A percentile compares a stretch with the other conserved stretches of the same genome.
These are phyloP conservation scores for Neurospora cerealis DNA, from an alignment of 495 filamentous ascomycete species.

Conservation along the genomic window DNA sequence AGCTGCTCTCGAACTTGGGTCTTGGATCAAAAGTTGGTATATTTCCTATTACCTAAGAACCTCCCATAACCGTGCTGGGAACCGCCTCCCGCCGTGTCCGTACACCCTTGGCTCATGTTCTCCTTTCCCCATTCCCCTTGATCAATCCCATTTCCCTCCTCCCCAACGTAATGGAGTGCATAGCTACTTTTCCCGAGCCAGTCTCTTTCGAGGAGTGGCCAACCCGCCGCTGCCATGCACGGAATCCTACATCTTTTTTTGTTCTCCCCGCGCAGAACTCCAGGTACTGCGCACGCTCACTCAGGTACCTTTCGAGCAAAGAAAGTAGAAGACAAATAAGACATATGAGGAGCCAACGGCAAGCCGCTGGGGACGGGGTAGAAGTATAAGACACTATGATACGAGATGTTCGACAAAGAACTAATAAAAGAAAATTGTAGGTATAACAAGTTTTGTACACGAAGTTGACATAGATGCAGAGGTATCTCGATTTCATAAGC, in stretches of 20 bases:
- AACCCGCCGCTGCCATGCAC: not conserved
- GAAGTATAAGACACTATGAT: not conserved
- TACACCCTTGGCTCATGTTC: slow-evolving; percentile 1
- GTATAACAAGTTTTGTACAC: not conserved
- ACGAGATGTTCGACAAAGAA: slow-evolving; percentile 1
- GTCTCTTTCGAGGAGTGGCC: not conserved
- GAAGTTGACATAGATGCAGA: slow-evolving; percentile 5
- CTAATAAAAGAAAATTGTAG: slow-evolving; percentile 2
- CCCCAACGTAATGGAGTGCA: not conserved
- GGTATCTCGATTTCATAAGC: slow-evolving; percentile 26
- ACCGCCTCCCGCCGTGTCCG: not conserved
- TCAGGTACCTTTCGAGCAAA: not conserved
- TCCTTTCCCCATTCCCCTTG: not conserved
- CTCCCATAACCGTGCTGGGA: not conserved
- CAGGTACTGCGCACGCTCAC: not conserved
- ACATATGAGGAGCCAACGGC: not conserved
- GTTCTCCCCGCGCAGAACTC: not conserved
- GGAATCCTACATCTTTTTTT: not conserved
- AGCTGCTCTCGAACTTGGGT: not conserved
- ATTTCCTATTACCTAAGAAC: not conserved
- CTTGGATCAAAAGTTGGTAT: not conserved
- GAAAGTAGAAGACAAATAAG: not conserved
- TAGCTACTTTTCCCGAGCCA: not conserved
- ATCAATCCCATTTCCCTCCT: not conserved
- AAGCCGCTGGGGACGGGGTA: not conserved